A percentile compares a stretch with the other conserved stretches of the same genome.
These are phyloP conservation scores for Laburnicola sp. DNA, from an alignment of 2,329 filamentous ascomycete genomes.

Conservation along the genomic window DNA sequence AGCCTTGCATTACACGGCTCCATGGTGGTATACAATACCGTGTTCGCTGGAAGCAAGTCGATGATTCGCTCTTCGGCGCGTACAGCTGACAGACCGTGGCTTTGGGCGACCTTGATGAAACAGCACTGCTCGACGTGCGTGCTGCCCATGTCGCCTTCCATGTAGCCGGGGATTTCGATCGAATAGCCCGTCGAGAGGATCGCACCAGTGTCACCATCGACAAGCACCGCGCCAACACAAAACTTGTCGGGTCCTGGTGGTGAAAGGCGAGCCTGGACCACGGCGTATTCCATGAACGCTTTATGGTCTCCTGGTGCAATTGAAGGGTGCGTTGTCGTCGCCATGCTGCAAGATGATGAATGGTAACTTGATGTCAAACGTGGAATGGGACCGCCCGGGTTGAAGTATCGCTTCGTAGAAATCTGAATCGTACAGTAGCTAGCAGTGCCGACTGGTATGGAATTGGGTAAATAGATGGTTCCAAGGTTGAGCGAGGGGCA, in stretches of 20 bases:
- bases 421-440: too few relatives aligned
- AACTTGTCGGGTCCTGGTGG: slow-evolving; percentile 9
- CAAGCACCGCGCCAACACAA: slow-evolving; percentile 9
- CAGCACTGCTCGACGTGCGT: slow-evolving; percentile 9
- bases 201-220: slow-evolving; percentile 1
- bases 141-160: slow-evolving; percentile 6
- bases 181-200: slow-evolving; percentile 10
- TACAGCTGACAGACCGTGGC: slow-evolving; percentile 2
- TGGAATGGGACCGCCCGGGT: too few relatives aligned
- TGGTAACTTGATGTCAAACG: too few relatives aligned
- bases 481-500: too few relatives aligned
- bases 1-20: slow-evolving; percentile 9
- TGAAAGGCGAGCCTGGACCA: slow-evolving; percentile 3
- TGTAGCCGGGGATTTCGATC: slow-evolving; percentile 8
- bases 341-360: not conserved
- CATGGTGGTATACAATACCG: slow-evolving; percentile 10
- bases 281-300: slow-evolving; percentile 9
- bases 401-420: too few relatives aligned
- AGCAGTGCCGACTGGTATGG: too few relatives aligned
- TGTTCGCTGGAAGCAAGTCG: slow-evolving; percentile 1
- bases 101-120: slow-evolving; percentile 10
- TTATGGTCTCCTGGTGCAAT: slow-evolving; percentile 9
- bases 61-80: slow-evolving; percentile 8
- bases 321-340: not conserved
- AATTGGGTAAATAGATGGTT: too few relatives aligned